Conservation (phyloP, 176 grass and related monocot species). For the Dendrocalamus sinicus region DNA sequence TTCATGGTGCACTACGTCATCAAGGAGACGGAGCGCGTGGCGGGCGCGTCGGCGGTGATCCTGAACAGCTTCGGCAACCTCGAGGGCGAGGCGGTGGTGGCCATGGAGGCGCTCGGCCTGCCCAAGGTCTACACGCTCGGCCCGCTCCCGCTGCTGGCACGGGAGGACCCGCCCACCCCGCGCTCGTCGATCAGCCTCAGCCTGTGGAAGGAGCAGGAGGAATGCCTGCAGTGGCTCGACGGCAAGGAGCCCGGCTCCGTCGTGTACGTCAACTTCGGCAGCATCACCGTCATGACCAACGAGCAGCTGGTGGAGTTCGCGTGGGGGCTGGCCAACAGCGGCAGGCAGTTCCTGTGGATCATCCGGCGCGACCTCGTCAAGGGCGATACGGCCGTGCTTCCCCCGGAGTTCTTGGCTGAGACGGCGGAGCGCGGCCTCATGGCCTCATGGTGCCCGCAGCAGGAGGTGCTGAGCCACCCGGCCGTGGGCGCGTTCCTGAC, state of each 20-base stretch:
- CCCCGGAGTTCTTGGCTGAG: constrained; percentile 57
- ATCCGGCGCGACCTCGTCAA: constrained; percentile 69
- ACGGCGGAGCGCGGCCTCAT: constrained; percentile 61
- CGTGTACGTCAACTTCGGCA: constrained; percentile 92
- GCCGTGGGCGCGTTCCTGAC: constrained; percentile 71
- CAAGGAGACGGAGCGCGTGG: constrained; percentile 44
- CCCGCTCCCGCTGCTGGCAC: constrained; percentile 57
- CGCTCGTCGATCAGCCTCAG: constrained; percentile 45
- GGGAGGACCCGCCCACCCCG: constrained; percentile 42
- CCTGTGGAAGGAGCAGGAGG: constrained; percentile 75
- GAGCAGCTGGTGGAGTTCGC: constrained; percentile 77
- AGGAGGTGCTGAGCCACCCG: constrained; percentile 71
- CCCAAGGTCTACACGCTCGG: constrained; percentile 65
- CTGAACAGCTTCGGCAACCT: constrained; percentile 65
- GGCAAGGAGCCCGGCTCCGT: constrained; percentile 51
- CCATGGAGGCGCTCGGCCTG: constrained; percentile 49
- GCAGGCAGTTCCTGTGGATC: constrained; percentile 71
- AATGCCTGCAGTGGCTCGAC: constrained; percentile 65
- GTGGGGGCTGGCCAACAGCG: constrained; percentile 79
- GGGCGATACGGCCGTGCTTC: constrained; percentile 63
- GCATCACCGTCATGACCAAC: constrained; percentile 69
- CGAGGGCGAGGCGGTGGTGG: constrained; percentile 57
- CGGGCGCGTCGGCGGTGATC: constrained; percentile 59
- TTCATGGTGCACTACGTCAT: constrained; percentile 56
- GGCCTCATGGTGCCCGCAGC: constrained; percentile 75